These are phyloP conservation scores for Microdochium bolleyi DNA, from an alignment of 2,329 filamentous ascomycete species.

Conservation along the genomic window DNA sequence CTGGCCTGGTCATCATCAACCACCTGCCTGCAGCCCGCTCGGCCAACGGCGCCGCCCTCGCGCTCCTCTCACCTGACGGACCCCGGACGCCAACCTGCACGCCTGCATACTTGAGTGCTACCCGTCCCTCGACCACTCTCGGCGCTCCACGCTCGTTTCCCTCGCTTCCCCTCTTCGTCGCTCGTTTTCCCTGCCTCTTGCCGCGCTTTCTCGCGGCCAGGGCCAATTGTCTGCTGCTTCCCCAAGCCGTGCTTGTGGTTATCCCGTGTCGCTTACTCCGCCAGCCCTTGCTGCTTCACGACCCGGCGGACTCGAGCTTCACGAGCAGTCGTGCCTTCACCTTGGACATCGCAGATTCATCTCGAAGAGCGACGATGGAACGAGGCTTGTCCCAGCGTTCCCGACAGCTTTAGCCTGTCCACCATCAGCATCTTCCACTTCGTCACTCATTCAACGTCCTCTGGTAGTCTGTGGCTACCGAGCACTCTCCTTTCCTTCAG, in stretches of 20 bases:
- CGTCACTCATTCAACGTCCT: constrained; percentile 5
- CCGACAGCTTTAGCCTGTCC: not conserved
- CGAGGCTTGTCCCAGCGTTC: not conserved
- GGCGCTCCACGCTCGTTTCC: not conserved
- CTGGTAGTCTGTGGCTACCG: constrained; percentile 12
- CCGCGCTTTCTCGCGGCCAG: no score
- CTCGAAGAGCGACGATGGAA: not conserved
- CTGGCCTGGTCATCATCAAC: not conserved
- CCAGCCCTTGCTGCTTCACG: no score
- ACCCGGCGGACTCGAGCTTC: no score
- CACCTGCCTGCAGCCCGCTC: not conserved
- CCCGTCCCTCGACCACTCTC: not conserved
- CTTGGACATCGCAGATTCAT: no score
- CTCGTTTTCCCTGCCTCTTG: not conserved
- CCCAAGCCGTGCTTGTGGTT: no score
- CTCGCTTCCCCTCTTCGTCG: not conserved
- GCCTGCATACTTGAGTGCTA: not conserved
- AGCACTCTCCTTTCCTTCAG: constrained; percentile 4
- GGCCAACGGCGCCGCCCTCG: not conserved
- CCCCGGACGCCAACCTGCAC: not conserved
- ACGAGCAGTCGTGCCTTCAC: no score
- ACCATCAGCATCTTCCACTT: not conserved
- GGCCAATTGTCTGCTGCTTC: no score
- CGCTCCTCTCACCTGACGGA: not conserved
- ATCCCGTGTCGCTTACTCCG: no score